A percentile compares a stretch with the other conserved stretches of the same genome.
These are phyloP conservation scores for Artemisia annua DNA, from an alignment of 129 eudicot species.

Conservation along the genomic window DNA sequence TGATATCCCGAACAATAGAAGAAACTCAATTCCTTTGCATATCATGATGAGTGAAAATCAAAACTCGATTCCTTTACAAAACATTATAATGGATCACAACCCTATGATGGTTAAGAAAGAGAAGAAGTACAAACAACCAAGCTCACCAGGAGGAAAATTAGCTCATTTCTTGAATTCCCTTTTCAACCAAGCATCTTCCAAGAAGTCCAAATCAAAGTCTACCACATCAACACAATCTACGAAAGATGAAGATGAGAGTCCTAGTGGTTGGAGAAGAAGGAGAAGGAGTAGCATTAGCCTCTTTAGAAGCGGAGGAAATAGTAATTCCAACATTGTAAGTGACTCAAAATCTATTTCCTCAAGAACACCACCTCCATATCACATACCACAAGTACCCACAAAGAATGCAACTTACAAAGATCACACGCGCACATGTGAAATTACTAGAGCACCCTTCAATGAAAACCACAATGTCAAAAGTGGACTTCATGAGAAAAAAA, in stretches of 20 bases:
- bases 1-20: constrained; percentile 53
- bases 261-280: constrained; percentile 60
- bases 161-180: constrained; percentile 90
- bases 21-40: constrained; percentile 45
- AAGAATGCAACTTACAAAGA: constrained; percentile 39
- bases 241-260: constrained; percentile 75
- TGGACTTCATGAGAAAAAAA: constrained; percentile 36
- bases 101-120: constrained; percentile 38
- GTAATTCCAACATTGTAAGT: constrained; percentile 15
- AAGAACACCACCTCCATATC: constrained; percentile 59
- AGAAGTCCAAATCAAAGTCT: constrained; percentile 58
- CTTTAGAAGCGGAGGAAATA: constrained; percentile 46
- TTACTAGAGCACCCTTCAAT: constrained; percentile 36
- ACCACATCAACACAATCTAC: constrained; percentile 35
- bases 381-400: constrained; percentile 36
- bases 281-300: constrained; percentile 93
- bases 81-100: constrained; percentile 34
- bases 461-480: constrained; percentile 35
- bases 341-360: constrained; percentile 27
- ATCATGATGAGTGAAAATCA: constrained; percentile 34
- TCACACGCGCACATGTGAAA: constrained; percentile 33
- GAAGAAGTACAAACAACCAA: constrained; percentile 78
- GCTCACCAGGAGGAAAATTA: constrained; percentile 88
- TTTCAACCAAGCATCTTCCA: constrained; percentile 63
- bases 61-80: constrained; percentile 28